phyloP scores from a whole-genome alignment of 2,329 filamentous ascomycete genomes.

The Fusarium sp. region DNA sequence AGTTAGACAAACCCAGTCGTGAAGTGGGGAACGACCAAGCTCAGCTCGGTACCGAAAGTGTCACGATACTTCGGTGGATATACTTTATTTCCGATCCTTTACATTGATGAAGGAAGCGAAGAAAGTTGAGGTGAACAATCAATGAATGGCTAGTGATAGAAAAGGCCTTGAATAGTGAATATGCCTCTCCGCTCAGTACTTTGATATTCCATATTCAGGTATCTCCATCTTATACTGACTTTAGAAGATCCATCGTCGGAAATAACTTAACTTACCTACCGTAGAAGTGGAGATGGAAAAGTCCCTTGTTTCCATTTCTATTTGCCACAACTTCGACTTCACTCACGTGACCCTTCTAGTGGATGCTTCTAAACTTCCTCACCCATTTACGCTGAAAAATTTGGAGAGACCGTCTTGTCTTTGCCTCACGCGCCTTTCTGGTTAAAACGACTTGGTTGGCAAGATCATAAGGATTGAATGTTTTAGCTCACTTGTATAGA shows the following conservation, averaged over 20 bases:
- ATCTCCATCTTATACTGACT: slow-evolving; percentile 2
- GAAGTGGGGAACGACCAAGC: slow-evolving; percentile 32
- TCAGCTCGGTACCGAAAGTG: slow-evolving; percentile 5
- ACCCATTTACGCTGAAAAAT: slow-evolving; percentile 46
- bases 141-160: too few relatives aligned
- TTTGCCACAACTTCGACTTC: slow-evolving; percentile 13
- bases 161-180: too few relatives aligned
- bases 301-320: slow-evolving; percentile 9
- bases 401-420: slow-evolving; percentile 41
- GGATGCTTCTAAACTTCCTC: slow-evolving; percentile 9
- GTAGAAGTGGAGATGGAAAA: slow-evolving; percentile 14
- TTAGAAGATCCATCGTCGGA: neutral
- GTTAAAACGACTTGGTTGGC: slow-evolving; percentile 2
- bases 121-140: too few relatives aligned
- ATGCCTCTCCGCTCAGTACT: too few relatives aligned
- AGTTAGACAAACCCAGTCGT: slow-evolving; percentile 5
- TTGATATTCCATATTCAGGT: neutral
- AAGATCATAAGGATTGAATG: neutral
- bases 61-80: neutral
- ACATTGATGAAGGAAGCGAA: too few relatives aligned
- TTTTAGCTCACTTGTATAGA: neutral
- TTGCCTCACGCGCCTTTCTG: slow-evolving; percentile 34
- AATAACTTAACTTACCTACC: neutral
- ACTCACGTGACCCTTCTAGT: slow-evolving; percentile 39
- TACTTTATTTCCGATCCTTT: neutral